phyloP scores from a whole-genome alignment of 108 stramenopile species.

The Pseudonitzschia pungens region DNA sequence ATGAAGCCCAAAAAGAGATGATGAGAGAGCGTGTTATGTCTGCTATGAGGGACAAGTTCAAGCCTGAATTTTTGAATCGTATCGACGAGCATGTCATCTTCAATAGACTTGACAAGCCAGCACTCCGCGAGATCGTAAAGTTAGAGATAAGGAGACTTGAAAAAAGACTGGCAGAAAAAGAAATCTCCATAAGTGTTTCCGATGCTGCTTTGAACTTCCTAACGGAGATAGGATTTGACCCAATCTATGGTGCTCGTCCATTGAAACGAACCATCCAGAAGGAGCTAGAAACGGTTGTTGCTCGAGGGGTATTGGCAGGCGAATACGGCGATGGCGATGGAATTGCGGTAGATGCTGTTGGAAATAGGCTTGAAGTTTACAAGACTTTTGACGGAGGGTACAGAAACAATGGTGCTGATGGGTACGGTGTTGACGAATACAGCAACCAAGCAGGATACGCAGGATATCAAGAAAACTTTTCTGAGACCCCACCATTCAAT shows the following conservation, averaged over 20 bases:
- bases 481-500: conserved; percentile 10
- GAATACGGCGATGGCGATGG: conserved; percentile 82
- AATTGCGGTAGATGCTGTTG: conserved; percentile 56
- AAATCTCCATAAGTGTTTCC: conserved; percentile 63
- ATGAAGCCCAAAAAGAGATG: conserved; percentile 50
- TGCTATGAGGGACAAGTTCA: conserved; percentile 86
- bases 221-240: conserved; percentile 90
- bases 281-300: conserved; percentile 91
- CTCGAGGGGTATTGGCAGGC: conserved; percentile 79
- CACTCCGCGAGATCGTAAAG: conserved; percentile 89
- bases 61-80: conserved; percentile 98
- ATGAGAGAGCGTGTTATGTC: conserved; percentile 66
- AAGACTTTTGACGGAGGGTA: conserved; percentile 16
- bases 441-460: conserved; percentile 10
- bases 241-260: conserved; percentile 95
- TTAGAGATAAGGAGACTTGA: conserved; percentile 73
- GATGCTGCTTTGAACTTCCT: conserved; percentile 77
- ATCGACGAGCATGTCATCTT: conserved; percentile 97
- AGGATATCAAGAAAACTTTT: background rate
- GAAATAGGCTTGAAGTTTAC: conserved; percentile 29
- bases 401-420: background rate
- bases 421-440: conserved; percentile 1
- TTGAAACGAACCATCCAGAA: conserved; percentile 95
- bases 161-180: conserved; percentile 67
- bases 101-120: conserved; percentile 81